These are phyloP conservation scores for Danielia oregonensis DNA, from an alignment of 805 yeast genomes.

Conservation along the genomic window DNA sequence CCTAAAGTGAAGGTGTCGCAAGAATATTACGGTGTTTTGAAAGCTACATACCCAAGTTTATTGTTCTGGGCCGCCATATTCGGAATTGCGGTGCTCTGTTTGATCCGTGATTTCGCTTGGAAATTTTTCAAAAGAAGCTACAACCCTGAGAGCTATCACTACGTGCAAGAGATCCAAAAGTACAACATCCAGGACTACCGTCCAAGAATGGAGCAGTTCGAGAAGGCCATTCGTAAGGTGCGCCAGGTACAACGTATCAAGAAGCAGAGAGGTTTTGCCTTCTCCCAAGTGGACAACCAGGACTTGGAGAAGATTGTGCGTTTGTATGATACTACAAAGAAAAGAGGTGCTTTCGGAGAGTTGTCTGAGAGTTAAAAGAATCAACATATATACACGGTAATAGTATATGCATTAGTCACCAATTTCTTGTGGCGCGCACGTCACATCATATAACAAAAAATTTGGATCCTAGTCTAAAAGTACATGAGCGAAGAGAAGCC, in stretches of 20 bases:
- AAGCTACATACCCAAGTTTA: slow-evolving; percentile 70
- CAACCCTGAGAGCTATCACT: slow-evolving; percentile 87
- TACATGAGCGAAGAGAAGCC: slow-evolving; percentile 8
- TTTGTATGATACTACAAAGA: slow-evolving; percentile 91
- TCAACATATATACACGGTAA: not conserved
- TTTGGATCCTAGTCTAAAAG: too few species aligned
- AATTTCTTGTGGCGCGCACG: too few species aligned
- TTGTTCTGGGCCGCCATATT: slow-evolving; percentile 81
- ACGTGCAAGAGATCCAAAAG: slow-evolving; percentile 95
- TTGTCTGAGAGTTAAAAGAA: slow-evolving; percentile 23
- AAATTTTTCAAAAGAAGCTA: slow-evolving; percentile 91
- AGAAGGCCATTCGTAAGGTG: slow-evolving; percentile 92
- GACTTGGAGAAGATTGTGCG: slow-evolving; percentile 90
- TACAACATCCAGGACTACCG: slow-evolving; percentile 88
- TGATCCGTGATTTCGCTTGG: slow-evolving; percentile 88
- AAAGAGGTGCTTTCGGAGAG: slow-evolving; percentile 69
- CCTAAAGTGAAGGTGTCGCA: slow-evolving; percentile 78
- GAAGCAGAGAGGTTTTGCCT: slow-evolving; percentile 97
- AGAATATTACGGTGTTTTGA: slow-evolving; percentile 79
- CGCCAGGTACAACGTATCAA: slow-evolving; percentile 98
- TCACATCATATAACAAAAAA: too few species aligned
- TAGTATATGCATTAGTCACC: too few species aligned
- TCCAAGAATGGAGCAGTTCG: slow-evolving; percentile 96
- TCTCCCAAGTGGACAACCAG: slow-evolving; percentile 86
- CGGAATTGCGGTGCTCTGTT: slow-evolving; percentile 72